A percentile compares a stretch with the other conserved stretches of the same genome.
Conservation (phyloP, 108 stramenopile species). For the Skeletonema marinoi region DNA sequence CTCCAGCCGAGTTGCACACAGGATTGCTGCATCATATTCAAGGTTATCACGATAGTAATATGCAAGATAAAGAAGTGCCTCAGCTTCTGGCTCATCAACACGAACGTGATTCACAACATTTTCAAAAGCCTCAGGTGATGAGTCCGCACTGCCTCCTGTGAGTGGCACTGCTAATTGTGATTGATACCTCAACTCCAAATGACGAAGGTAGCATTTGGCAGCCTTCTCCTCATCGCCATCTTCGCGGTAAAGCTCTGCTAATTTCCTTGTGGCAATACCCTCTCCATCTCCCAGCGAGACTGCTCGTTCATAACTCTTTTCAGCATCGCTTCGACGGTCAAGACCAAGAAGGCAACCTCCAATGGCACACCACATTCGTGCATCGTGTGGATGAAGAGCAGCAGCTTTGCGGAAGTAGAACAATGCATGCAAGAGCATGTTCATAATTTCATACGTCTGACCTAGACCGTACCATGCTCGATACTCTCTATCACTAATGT, state of each 20-base stretch:
- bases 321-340: conserved; percentile 80
- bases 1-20: conserved; percentile 82
- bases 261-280: conserved; percentile 90
- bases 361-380: conserved; percentile 98
- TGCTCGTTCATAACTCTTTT: conserved; percentile 90
- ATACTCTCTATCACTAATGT: conserved; percentile 92
- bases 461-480: conserved; percentile 99
- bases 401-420: conserved; percentile 97
- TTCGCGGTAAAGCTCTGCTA: conserved; percentile 88
- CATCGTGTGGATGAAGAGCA: conserved; percentile 93
- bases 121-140: conserved; percentile 52
- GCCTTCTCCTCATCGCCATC: conserved; percentile 87
- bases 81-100: conserved; percentile 87
- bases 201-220: conserved; percentile 88
- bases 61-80: conserved; percentile 89
- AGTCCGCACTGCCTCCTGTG: conserved; percentile 24
- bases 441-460: conserved; percentile 97
- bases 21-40: conserved; percentile 79
- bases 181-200: conserved; percentile 80
- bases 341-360: conserved; percentile 85
- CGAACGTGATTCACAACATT: conserved; percentile 66
- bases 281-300: conserved; percentile 89
- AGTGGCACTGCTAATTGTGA: conserved; percentile 43
- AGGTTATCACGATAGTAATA: conserved; percentile 78
- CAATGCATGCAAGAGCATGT: conserved; percentile 92